Evolutionary conservation across 176 grass and related monocot genomes (phyloP).

Genomic region (Lolium rigidum): DNA sequence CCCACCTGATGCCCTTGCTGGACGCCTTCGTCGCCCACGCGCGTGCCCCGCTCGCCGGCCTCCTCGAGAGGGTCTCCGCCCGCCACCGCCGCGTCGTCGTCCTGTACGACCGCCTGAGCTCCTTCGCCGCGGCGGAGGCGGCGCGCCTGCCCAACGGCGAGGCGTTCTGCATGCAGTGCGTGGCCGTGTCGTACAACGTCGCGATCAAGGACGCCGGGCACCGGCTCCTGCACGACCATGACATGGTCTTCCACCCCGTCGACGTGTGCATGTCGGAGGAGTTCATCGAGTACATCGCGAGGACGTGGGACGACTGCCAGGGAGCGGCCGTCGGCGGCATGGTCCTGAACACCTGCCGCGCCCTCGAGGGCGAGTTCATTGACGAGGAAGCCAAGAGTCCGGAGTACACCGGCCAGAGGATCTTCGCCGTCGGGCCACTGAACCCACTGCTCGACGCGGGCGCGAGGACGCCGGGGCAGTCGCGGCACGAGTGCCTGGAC

Average conservation of each 20-base stretch:
- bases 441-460: conserved; percentile 40
- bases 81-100: conserved; percentile 48
- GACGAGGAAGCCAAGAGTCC: conserved; percentile 40
- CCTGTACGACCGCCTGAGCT: conserved; percentile 45
- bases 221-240: conserved; percentile 25
- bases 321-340: not conserved
- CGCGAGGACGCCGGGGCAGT: not conserved
- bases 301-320: conserved; percentile 8
- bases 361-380: conserved; percentile 51
- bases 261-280: not conserved
- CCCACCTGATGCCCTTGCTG: conserved; percentile 51
- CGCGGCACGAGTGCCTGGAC: conserved; percentile 49
- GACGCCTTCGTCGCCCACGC: conserved; percentile 23
- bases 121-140: conserved; percentile 42
- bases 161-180: conserved; percentile 40
- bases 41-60: not conserved
- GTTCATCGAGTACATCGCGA: not conserved
- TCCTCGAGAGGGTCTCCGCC: conserved; percentile 5
- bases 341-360: conserved; percentile 48
- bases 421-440: conserved; percentile 67
- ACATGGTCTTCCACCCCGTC: conserved; percentile 27
- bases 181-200: conserved; percentile 35
- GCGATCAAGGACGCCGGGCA: not conserved
- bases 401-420: conserved; percentile 39
- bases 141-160: conserved; percentile 50